Percentiles rank a stretch among this genome's conserved stretches.
phyloP scores from a whole-genome alignment of 192 early-diverging fungal genomes.

The Backusella tuberculispora region DNA sequence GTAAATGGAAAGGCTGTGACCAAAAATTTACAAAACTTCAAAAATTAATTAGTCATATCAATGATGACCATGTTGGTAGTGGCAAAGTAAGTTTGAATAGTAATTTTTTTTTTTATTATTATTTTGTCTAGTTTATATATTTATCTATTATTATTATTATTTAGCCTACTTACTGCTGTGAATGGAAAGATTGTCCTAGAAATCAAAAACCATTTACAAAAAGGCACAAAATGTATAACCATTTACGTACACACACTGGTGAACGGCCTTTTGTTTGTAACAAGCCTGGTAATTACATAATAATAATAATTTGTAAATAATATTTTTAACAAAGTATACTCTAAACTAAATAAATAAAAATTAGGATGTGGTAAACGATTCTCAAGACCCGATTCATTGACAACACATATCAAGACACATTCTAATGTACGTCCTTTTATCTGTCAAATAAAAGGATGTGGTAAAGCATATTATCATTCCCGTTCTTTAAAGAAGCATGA shows the following conservation, averaged over 20 bases:
- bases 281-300: slow-evolving; percentile 38
- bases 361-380: slow-evolving; percentile 70
- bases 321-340: background rate
- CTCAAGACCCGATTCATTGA: slow-evolving; percentile 66
- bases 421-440: slow-evolving; percentile 59
- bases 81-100: slow-evolving; percentile 49
- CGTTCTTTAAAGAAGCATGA: slow-evolving; percentile 66
- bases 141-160: background rate
- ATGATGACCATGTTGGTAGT: slow-evolving; percentile 57
- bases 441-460: slow-evolving; percentile 52
- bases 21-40: slow-evolving; percentile 48
- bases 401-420: slow-evolving; percentile 62
- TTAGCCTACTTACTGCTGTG: slow-evolving; percentile 54
- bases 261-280: slow-evolving; percentile 74
- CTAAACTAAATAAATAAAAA: background rate
- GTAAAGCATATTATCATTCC: slow-evolving; percentile 65
- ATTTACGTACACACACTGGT: slow-evolving; percentile 76
- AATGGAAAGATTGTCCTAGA: slow-evolving; percentile 56
- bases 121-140: background rate
- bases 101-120: background rate
- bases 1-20: slow-evolving; percentile 57
- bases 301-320: background rate
- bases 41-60: slow-evolving; percentile 52
- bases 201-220: slow-evolving; percentile 69
- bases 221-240: slow-evolving; percentile 73